phyloP scores from a whole-genome alignment of 148 eudicot genomes.

The Rhododendron ferrugineum region DNA sequence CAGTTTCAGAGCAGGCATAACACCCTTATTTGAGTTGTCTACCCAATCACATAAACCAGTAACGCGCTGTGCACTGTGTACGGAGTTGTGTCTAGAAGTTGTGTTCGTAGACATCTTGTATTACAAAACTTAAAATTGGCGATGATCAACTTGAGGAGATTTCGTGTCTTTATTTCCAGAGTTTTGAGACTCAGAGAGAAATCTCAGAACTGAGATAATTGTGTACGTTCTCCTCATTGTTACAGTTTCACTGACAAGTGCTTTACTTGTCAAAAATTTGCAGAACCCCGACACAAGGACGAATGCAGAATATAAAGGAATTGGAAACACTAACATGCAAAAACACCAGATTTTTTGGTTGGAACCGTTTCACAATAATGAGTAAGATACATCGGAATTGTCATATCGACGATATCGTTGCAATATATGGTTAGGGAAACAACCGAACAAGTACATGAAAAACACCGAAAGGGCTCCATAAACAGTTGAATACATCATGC shows the following conservation, averaged over 20 bases:
- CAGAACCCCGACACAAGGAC: not conserved
- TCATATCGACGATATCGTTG: not conserved
- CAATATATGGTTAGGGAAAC: not conserved
- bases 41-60: not conserved
- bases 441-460: not conserved
- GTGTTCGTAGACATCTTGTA: not conserved
- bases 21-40: not conserved
- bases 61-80: not conserved
- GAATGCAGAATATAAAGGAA: not conserved
- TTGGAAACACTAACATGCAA: not conserved
- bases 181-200: not conserved
- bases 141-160: not conserved
- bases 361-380: not conserved
- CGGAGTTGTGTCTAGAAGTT: too few relatives aligned
- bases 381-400: not conserved
- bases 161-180: not conserved
- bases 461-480: not conserved
- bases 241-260: not conserved
- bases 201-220: not conserved
- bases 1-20: not conserved
- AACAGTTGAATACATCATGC: not conserved
- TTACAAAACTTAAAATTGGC: not conserved
- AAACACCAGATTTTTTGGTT: not conserved
- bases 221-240: not conserved
- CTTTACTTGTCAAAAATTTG: not conserved